Evolutionary conservation across 129 eudicot genomes (phyloP), one percentile per base, ranked within the genome.

Genomic region (Cynara cardunculus): DNA sequence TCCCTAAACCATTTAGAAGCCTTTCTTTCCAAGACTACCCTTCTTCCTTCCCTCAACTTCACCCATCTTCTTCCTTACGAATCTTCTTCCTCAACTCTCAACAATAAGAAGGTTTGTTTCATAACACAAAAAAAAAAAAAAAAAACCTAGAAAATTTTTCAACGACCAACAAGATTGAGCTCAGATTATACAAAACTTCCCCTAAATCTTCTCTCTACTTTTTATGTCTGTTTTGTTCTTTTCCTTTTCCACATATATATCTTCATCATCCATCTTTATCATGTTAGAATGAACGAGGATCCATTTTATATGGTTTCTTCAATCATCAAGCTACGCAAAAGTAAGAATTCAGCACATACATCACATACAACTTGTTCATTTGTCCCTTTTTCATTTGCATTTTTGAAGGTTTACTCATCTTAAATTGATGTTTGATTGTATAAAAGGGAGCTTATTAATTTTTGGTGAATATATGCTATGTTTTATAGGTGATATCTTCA

Each of bases 281-380:
- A 53, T 30, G 21, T 11, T 27, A 9, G 41, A 25, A 73, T 83
- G 44, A 84, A 24, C 44, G 46, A 88, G 97, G 85, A 86, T 91
- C 88, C 80, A 82, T 89, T 84, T 59, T 68, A 78, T 85, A 71
- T 83, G 88, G 81, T 80, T 71, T 89, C 86, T 73, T 87, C 91
- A 10, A 80, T 82, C 75, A 39, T 78, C 59, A 88, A 87, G 76
- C 94, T 93, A 12, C 90, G 91, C 32, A 83, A 84, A 91, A 94
- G 98, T 93, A 83, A 26, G 6, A 71, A 82, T 85, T 76, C 79
- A 72, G 2, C 30, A 64, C 30, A 39, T 67, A 56, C 21, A 69
- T n/a, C n/a, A n/a, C n/a, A n/a, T n/a, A n/a, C n/a, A 28, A 25
- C 7, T 70, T 22, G 8, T 69, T 26, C 31, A 56, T 35, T 35